Base-by-base conservation (phyloP, 805 yeast genomes). In the Jamesozyma spencerorum region DNA sequence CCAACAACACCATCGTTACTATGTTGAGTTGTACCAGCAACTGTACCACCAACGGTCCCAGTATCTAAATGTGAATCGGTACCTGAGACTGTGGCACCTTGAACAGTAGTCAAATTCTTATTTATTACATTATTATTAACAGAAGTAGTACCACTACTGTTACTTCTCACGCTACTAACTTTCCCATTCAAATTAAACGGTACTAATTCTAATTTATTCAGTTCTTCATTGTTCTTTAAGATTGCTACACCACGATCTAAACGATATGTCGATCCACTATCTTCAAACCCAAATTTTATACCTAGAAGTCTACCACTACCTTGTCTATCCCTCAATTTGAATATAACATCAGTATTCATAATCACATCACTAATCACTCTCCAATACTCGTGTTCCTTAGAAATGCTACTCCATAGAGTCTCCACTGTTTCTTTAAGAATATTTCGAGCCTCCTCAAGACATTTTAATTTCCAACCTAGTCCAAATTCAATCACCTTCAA, bases 231-330 rank as follows among this genome's bases (percentile, higher is more conserved):
- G 41, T 79, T 76, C 36, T 76, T 72, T 46, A 87, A 62, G 0
- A 82, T 59, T 0, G 94, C 97, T 33, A 81, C 62, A 2, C 97
- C 97, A 47, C 74, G 71, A 50, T 85, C 88, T 41, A 61, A 62
- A 43, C 64, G 66, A 52, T 76, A 85, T 17, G 68, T 74, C 1
- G 95, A 84, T 0, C 97, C 98, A 0, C 94, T 78, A 59, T 88
- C 97, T 14, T 82, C 88, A 63, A 75, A 90, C 0, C 97, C 97
- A 55, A 83, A 92, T 51, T 84, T 85, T 29, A 90, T 81, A 3
- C 90, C 94, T 33, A 88, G 70, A 2, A 70, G 65, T 42, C 64
- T 65, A 8, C 76, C 73, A 18, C 76, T 68, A 0, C 70, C 58
- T 5, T 70, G 68, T 6, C 77, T 78, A 41, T 75, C 79, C 40